Percentiles rank a stretch among this genome's conserved stretches.
Evolutionary conservation across 768 basidiomycete species (phyloP).

Genomic region (Xerocomellus amylosporus): DNA sequence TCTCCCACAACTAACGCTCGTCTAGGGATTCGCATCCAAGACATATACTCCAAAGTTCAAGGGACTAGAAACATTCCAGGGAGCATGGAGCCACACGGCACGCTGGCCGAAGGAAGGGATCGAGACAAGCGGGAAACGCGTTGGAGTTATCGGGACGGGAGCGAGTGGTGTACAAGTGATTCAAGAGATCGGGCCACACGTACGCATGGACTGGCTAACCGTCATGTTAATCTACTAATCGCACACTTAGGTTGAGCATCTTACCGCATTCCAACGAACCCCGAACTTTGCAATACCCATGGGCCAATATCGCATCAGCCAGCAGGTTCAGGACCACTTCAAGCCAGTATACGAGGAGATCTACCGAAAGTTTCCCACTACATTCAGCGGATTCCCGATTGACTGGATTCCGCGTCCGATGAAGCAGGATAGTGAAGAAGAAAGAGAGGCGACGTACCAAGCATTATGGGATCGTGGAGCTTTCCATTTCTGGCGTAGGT

Average conservation of each 20-base stretch:
- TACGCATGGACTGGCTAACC: neutral
- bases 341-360: conserved; percentile 13
- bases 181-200: conserved; percentile 15
- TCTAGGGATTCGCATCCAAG: conserved; percentile 10
- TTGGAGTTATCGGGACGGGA: conserved; percentile 19
- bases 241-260: neutral
- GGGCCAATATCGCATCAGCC: conserved; percentile 8
- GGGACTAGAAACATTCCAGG: conserved; percentile 10
- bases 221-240: neutral
- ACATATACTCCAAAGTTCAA: conserved; percentile 10
- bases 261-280: conserved; percentile 16
- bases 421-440: conserved; percentile 9
- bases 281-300: conserved; percentile 15
- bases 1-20: neutral
- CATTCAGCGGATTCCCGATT: neutral
- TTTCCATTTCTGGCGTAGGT: conserved; percentile 14
- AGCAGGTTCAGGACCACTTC: conserved; percentile 10
- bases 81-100: conserved; percentile 8
- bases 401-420: conserved; percentile 7
- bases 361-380: neutral
- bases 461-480: conserved; percentile 7
- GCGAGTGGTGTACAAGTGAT: conserved; percentile 14
- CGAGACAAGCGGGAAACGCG: conserved; percentile 8
- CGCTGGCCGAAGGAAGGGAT: conserved; percentile 19
- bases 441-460: conserved; percentile 6